Conservation (phyloP, 345 rosid genomes). For the Lepidium africanum region DNA sequence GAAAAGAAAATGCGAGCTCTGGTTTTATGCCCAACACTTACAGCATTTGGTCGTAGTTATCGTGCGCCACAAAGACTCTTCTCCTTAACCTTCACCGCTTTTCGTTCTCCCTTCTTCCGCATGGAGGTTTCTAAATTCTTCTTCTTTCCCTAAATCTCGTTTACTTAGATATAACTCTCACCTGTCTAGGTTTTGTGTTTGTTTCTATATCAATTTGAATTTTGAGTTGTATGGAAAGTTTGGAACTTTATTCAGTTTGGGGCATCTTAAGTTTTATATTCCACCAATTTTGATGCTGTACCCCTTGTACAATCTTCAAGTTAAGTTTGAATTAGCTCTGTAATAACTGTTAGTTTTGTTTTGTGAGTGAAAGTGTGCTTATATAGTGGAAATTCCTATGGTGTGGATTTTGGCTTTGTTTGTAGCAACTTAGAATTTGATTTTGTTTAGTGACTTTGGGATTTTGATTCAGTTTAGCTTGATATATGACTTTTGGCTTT, state of each 20-base stretch:
- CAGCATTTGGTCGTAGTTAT: slow-evolving; percentile 39
- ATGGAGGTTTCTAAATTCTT: slow-evolving; percentile 54
- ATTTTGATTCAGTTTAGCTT: too few relatives aligned
- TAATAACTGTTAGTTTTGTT: not conserved
- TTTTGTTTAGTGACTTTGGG: too few relatives aligned
- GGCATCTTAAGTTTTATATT: too few relatives aligned
- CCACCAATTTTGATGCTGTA: not conserved
- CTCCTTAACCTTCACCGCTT: slow-evolving; percentile 24
- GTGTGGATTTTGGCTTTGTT: too few relatives aligned
- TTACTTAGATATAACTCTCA: not conserved
- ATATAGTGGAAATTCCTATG: too few relatives aligned
- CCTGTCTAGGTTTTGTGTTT: not conserved
- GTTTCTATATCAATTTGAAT: not conserved
- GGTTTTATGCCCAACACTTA: slow-evolving; percentile 22
- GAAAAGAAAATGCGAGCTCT: not conserved
- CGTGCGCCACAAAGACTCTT: slow-evolving; percentile 31
- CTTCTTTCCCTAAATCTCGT: not conserved
- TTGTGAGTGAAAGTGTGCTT: not conserved
- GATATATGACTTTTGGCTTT: too few relatives aligned
- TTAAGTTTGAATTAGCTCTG: not conserved
- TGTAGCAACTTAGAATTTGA: too few relatives aligned
- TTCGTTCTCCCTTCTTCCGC: slow-evolving; percentile 28
- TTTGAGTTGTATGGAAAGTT: not conserved
- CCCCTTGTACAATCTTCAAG: not conserved
- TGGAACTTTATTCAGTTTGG: slow-evolving; percentile 6